Base-by-base conservation (phyloP, 164 flowering plant genomes). In the Aristolochia californica region DNA sequence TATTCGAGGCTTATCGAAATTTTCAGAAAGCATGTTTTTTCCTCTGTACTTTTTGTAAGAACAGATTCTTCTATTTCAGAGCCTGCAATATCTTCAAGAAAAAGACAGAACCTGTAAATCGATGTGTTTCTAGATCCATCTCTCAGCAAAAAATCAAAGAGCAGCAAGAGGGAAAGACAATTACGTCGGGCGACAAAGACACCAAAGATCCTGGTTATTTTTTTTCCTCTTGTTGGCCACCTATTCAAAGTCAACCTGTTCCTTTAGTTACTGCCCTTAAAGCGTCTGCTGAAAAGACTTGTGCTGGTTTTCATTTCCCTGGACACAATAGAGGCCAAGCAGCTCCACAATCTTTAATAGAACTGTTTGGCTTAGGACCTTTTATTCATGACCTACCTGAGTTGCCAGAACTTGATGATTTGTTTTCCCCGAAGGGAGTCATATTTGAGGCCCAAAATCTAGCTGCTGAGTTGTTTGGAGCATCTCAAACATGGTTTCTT, bases 271-370 rank as follows among this genome's bases (percentile, higher is more conserved):
- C 65, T 72, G 90, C 96, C 38, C 50, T 88, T 58, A 70, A 81
- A 73, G 54, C 69, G 59, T 78, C 87, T 24, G 90, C 87, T 5
- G 62, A 74, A 55, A 70, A 76, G 65, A 65, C 71, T 68, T 81
- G 67, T 48, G 90, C 87, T n/a, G 69, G 78, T 54, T 82, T 88
- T 63, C 88, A 85, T 66, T 88, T 88, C 62, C 96, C 93, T 0
- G 96, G 96, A 13, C 96, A 85, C 59, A 88, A 88, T 63, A 75
- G 87, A 68, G 96, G 93, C 12, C 75, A 62, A 9, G 88, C 85
- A 54, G 90, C 93, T 14, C 84, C 82, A 11, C 60, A 75, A 43
- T 64, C 71, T 28, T 51, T 80, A 43, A 48, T 72, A 40, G 58
- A 61, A 24, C 77, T 80, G 30, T 74, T 80, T 61, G 84, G 84